Evolutionary conservation across 768 basidiomycete genomes (phyloP), one percentile per base, ranked within the genome.

Genomic region (Tricholomella constricta): DNA sequence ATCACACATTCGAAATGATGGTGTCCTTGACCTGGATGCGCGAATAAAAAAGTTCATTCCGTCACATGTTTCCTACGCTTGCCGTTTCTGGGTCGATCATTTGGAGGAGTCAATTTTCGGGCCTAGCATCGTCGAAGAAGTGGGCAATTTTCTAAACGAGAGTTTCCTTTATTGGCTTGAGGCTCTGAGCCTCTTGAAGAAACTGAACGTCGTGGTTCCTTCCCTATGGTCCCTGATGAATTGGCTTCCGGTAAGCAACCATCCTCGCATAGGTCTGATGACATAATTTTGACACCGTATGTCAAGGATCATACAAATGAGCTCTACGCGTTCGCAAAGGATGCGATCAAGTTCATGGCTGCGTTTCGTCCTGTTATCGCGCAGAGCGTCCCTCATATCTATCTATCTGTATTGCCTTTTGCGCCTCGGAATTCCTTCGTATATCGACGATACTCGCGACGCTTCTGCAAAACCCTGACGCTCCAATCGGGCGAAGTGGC

Each of bases 351-450:
- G 17, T 64, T 64, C 40, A 48, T 64, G 14, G 17, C 32, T 17
- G 32, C 43, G 4, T 66, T 66, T 27, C 41, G 11, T n/a, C 23
- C n/a, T 32, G 25, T 51, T 1, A 61, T 63, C 15, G 8, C 47
- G 19, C 52, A 62, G 23, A 60, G 56, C 55, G 56, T 50, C 4
- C 65, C 62, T 1, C 65, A 66, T 38, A 56, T 66, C 17, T 66
- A 66, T 54, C n/a, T 66, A 15, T 66, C 65, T 17, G 65, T 59
- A 4, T 37, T 68, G 11, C 61, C 65, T 29, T 64, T 68, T 44
- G 32, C 56, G 25, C 65, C 62, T 23, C 23, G 17, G 11, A 25
- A 41, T 8, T 35, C 20, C 15, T 8, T 40, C 11, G 29, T 29
- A 29, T 29, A 6, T 11, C 29, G 11, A 11, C 29, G 7, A 17